Conservation (phyloP, 192 early-diverging fungal genomes). For the Allomyces macrogynus region DNA sequence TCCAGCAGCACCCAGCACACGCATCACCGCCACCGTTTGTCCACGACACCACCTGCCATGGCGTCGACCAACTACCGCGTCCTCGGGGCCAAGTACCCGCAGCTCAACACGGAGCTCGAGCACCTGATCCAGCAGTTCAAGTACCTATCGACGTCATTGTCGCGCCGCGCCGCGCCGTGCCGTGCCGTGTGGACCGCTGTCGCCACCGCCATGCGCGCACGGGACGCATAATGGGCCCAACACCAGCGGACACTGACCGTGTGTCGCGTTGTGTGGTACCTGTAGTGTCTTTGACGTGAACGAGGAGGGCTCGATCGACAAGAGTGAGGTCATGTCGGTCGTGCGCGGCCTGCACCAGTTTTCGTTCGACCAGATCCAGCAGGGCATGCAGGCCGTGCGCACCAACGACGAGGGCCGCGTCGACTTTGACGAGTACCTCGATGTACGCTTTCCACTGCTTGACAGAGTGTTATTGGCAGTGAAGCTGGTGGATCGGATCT, state of each 20-base stretch:
- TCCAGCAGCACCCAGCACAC: no score
- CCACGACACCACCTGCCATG: neutral
- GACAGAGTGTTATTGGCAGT: neutral
- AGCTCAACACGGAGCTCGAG: conserved; percentile 29
- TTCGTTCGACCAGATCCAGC: conserved; percentile 47
- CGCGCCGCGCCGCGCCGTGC: neutral
- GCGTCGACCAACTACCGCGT: neutral
- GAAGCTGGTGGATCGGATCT: neutral
- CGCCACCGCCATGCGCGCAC: no score
- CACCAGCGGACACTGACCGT: no score
- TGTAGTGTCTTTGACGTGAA: conserved; percentile 29
- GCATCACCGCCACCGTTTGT: no score
- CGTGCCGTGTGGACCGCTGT: no score
- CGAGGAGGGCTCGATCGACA: conserved; percentile 42
- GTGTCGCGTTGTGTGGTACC: no score
- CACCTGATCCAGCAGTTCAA: conserved; percentile 15
- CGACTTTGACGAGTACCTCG: conserved; percentile 61
- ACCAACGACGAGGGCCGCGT: conserved; percentile 45
- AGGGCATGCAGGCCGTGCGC: conserved; percentile 41
- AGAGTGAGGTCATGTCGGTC: conserved; percentile 39
- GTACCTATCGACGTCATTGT: neutral
- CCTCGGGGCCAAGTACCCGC: conserved; percentile 3
- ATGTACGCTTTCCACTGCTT: conserved; percentile 20
- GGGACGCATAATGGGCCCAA: no score
- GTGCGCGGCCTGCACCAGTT: conserved; percentile 42